Conservation (phyloP, 2,329 filamentous ascomycete species). For the Penicillium brevicompactum region DNA sequence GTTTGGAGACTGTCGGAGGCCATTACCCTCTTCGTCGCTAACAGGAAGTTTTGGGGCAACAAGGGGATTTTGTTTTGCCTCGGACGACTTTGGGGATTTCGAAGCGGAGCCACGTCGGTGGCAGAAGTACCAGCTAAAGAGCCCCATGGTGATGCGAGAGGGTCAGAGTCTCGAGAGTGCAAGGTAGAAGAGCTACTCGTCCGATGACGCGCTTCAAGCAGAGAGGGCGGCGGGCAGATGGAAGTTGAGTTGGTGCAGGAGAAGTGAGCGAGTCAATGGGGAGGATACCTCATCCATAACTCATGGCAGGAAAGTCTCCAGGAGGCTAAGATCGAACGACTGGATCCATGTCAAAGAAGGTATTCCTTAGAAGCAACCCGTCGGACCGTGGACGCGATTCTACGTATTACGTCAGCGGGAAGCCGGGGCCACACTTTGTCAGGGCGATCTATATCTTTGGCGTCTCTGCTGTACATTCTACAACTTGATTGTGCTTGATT, state of each 20-base stretch:
- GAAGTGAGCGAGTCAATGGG: not conserved
- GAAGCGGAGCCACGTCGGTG: not conserved
- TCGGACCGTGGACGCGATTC: not conserved
- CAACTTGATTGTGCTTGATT: too few relatives aligned
- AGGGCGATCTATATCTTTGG: too few relatives aligned
- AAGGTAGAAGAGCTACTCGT: constrained; percentile 1
- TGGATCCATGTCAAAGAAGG: not conserved
- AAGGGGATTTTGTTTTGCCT: not conserved
- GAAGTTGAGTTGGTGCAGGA: not conserved
- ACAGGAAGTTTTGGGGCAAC: not conserved
- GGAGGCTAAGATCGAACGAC: not conserved
- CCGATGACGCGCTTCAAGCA: constrained; percentile 10
- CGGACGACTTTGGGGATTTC: not conserved
- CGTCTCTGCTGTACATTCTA: too few relatives aligned
- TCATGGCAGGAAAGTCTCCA: constrained; percentile 11
- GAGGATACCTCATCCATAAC: constrained; percentile 17
- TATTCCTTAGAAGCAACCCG: not conserved
- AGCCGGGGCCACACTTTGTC: too few relatives aligned
- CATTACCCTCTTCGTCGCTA: not conserved
- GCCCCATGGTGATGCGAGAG: constrained; percentile 3
- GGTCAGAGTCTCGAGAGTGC: not conserved
- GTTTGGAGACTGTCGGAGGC: not conserved
- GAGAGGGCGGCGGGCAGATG: not conserved
- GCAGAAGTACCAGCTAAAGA: constrained; percentile 9
- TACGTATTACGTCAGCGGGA: not conserved